phyloP scores from a whole-genome alignment of 2,329 filamentous ascomycete genomes.

The Beauveria brongniartii region DNA sequence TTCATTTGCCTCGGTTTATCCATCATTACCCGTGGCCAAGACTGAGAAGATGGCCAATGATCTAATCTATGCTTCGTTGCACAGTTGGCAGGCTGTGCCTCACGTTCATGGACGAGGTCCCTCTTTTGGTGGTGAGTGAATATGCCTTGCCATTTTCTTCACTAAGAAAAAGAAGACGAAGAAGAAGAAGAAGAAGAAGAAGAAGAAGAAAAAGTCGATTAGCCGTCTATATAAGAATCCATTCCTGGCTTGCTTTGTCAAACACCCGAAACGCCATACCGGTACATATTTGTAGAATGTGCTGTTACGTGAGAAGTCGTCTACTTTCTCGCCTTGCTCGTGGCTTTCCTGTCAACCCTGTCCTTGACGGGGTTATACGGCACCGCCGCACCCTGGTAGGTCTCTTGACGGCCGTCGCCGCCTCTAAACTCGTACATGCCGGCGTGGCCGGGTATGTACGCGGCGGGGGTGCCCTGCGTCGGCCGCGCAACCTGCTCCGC shows the following conservation, averaged over 20 bases:
- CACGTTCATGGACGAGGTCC: background rate
- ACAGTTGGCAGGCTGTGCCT: background rate
- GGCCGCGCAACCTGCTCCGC: slow-evolving; percentile 67
- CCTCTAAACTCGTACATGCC: slow-evolving; percentile 45
- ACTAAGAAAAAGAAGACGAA: background rate
- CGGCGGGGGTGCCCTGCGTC: slow-evolving; percentile 43
- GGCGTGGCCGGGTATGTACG: slow-evolving; percentile 25
- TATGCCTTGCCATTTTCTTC: background rate
- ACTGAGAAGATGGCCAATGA: background rate
- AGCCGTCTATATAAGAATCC: background rate
- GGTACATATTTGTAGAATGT: background rate
- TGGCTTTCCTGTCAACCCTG: slow-evolving; percentile 29
- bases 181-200: background rate
- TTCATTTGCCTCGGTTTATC: background rate
- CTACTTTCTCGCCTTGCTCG: slow-evolving; percentile 22
- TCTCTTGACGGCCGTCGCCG: slow-evolving; percentile 35
- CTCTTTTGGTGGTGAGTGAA: background rate
- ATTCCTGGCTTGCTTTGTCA: background rate
- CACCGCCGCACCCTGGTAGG: slow-evolving; percentile 33
- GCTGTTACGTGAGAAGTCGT: too few relatives aligned
- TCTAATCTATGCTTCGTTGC: background rate
- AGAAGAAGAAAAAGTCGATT: background rate
- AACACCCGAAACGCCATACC: background rate
- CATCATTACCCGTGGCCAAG: background rate
- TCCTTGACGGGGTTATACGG: slow-evolving; percentile 49